Base-by-base conservation (phyloP, 108 stramenopile genomes). In the Nannochloropsis salina region DNA sequence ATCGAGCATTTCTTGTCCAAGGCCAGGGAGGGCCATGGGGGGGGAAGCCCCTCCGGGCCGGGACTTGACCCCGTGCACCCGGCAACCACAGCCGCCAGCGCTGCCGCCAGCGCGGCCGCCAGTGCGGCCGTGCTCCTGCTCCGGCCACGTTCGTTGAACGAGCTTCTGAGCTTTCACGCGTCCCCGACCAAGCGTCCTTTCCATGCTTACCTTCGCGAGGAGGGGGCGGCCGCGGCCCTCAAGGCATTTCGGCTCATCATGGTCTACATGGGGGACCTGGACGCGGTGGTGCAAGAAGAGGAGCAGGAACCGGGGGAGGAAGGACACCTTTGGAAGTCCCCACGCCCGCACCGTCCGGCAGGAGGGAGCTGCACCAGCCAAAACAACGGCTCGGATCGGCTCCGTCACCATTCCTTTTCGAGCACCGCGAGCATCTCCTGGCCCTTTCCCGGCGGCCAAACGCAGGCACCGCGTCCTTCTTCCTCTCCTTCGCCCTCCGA, bases 161-260 rank as follows among this genome's bases (percentile, higher is more conserved):
- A 74, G n/a, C 61, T 74, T 6, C n/a, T 74, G 61, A n/a, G 20
- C 2, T 74, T 74, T 74, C 61, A 74, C 61, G 61, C 61, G 61
- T n/a, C 15, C n/a, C 61, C 61, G 8, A 74, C n/a, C 61, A 74
- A 74, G 61, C 61, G 61, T n/a, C 61, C 61, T 74, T 74, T 74
- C 61, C 61, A 74, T 74, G 20, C 61, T 15, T 15, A 74, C 20
- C 15, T 74, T 15, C n/a, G 20, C n/a, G 61, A 74, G 61, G 61
- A n/a, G n/a, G 61, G 20, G 6, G 61, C 61, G n/a, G 61, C 61
- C 15, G 61, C 61, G n/a, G 61, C 61, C 61, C 20, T 74, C 20
- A 74, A 74, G n/a, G 61, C 61, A 2, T 74, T 74, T n/a, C 61
- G 61, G 4, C n/a, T 74, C 15, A n/a, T 74, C 4, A 74, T 74